A percentile compares a stretch with the other conserved stretches of the same genome.
Evolutionary conservation across 1,284 basidiomycete species (phyloP).

Genomic region (Earliella scabrosa): DNA sequence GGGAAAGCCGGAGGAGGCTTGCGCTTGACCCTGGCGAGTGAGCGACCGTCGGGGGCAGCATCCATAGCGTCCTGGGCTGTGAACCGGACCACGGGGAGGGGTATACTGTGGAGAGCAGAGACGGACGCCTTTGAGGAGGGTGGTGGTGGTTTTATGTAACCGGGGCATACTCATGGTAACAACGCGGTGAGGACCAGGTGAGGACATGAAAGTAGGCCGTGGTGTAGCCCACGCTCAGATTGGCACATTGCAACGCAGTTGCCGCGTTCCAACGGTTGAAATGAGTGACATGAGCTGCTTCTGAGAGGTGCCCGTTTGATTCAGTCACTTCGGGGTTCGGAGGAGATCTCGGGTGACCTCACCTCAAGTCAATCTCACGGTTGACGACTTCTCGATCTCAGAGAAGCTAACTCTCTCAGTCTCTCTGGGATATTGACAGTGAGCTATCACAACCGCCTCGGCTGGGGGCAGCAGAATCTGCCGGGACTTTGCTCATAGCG

Average conservation of each 20-base stretch:
- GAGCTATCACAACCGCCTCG: no score
- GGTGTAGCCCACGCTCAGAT: constrained; percentile 8
- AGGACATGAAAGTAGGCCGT: constrained; percentile 9
- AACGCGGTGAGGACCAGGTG: no score
- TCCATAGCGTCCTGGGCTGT: constrained; percentile 25
- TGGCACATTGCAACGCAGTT: constrained; percentile 14
- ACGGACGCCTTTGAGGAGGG: constrained; percentile 2
- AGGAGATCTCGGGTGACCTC: constrained; percentile 15
- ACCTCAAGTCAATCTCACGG: neutral
- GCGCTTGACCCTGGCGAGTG: constrained; percentile 41
- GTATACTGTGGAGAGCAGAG: constrained; percentile 13
- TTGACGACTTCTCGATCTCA: neutral
- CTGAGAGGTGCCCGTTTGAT: constrained; percentile 4
- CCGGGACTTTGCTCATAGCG: no score
- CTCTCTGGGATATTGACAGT: no score
- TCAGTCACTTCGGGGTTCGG: constrained; percentile 9
- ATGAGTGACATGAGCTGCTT: constrained; percentile 7
- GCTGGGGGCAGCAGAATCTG: no score
- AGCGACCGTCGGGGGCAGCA: constrained; percentile 11
- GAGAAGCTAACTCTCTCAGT: neutral
- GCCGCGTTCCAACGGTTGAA: constrained; percentile 6
- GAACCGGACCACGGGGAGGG: constrained; percentile 5
- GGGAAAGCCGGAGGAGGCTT: constrained; percentile 52
- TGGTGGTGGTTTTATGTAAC: constrained; percentile 22
- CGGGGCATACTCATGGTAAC: constrained; percentile 18